Base-by-base conservation (phyloP, 352 stramenopile genomes). In the Pythium aristosporum region DNA sequence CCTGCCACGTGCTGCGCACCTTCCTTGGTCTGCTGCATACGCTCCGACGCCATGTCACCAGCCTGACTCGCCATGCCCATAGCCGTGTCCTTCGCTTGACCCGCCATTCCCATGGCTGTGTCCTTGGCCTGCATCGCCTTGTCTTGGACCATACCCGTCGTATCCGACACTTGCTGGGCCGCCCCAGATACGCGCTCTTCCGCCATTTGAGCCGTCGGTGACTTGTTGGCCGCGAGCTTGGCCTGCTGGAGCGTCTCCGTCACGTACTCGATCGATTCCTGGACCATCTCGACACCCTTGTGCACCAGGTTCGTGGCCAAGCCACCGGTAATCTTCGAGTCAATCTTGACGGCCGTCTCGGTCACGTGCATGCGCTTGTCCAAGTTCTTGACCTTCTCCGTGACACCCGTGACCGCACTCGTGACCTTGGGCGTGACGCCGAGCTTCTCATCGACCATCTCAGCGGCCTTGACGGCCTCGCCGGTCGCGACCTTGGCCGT, bases 241-340 rank as follows among this genome's bases (percentile, higher is more conserved):
- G 79, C 77, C 11, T 89, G 82, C 9, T 84, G 62, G 37, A 91
- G 65, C 43, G 76, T 84, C 54, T 89, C 76, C 21, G 76, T 80
- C 21, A 89, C 74, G 64, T 92, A 92, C 34, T 75, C 85, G 21
- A 90, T 72, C 30, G 75, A 82, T 55, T 89, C 79, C 9, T 73
- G 68, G 16, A 87, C 76, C 41, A 89, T 87, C 20, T 82, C 79
- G n/a, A 81, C 74, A 32, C 77, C 77, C 20, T 78, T 86, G 42
- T 74, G 54, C 43, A 86, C 72, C 41, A 85, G 44, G n/a, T 72
- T 79, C 30, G 75, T 71, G 18, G 70, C 83, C 37, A 92, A 61
- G 1, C 83, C 83, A 25, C 82, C 80, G 0, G 80, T 89, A 37
- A 91, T 71, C 65, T 87, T 89, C 34, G 57, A 50, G 54, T 92